Evolutionary conservation across 2,329 filamentous ascomycete genomes (phyloP), one percentile per base, ranked within the genome.

Genomic region (Boeremia exigua): DNA sequence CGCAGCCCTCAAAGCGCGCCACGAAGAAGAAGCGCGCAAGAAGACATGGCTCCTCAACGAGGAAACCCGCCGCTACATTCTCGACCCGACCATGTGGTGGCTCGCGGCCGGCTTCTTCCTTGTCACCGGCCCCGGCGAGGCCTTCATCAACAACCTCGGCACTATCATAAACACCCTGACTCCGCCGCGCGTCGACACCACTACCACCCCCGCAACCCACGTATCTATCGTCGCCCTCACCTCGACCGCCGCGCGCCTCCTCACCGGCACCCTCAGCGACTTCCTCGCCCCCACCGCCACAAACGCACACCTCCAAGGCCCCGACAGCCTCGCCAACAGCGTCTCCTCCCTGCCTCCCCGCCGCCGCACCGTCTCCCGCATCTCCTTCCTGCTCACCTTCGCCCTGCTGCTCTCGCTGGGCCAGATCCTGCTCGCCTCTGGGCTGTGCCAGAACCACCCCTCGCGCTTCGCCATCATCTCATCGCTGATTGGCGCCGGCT

Each of bases 141-240:
- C 94, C 10, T 99, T 97, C 74, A 92, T 98, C 78, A 99, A 98
- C 78, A 99, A 98, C 68, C 78, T 99, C 9, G 95, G 95, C 32
- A 97, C 93, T 23, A 88, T 99, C 58, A 93, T 98, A 65, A 89
- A 90, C 63, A 96, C 94, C 0, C 81, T 97, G 3, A 91, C 90
- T 39, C 84, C 85, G 5, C 79, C 79, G n/a, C 84, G 84, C 12
- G 87, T 86, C 15, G 71, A 82, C 15, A 65, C 72, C 64, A 73
- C 80, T 65, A 86, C 88, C 43, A 84, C 90, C 45, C 83, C 90
- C 34, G 86, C 92, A 53, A 97, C 92, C 0, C 95, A 99, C 69
- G 93, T 99, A 49, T 96, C 91, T 19, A 93, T 96, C 58, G 88
- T 98, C 58, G 93, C 93, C 42, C 81, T 96, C 28, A 95, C 92